Evolutionary conservation across 1,284 basidiomycete species (phyloP), one percentile per base, ranked within the genome.

Genomic region (Meira miltonrushii): DNA sequence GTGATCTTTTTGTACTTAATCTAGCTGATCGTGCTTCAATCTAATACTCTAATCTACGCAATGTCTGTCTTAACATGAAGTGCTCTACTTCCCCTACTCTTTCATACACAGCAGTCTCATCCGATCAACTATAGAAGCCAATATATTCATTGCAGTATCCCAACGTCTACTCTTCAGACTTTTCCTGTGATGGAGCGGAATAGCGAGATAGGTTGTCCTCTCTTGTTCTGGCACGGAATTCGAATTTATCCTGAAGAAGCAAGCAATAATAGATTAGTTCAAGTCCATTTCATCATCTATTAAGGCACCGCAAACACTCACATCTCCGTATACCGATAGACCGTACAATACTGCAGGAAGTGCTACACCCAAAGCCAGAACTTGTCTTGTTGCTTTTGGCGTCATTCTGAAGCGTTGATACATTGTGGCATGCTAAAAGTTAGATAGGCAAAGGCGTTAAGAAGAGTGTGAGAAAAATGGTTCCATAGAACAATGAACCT

Each of bases 331-430:
- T 41, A 19, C 15, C 13, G 50, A 17, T 19, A 53, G 15, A 37
- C 21, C 13, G 28, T 53, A 53, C 12, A 37, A n/a, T 5, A 53
- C 2, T 5, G 37, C 17, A 33, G 50, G 50, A 39, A 41, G 7
- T 13, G 12, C 13, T 3, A 53, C 23, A 17, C 50, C 50, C 25
- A 17, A 53, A n/a, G 23, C 28, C 7, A 53, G 12, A 19, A 53
- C 19, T 25, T 53, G 37, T 17, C 50, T n/a, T 13, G 50, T 53
- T 7, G 17, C 33, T 33, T 49, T 17, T 38, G 55, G 55, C 7
- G 55, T 56, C 15, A 56, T 21, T 13, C 55, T 17, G 43, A 56
- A 56, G 9, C 55, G 55, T 33, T 56, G 19, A 38, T 56, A 49
- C 43, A 56, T 50, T n/a, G 55, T 47, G 25, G 43, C 11, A 38